Percentiles rank a stretch among this genome's conserved stretches.
Conservation (phyloP, 768 basidiomycete genomes). For the Tremella mesenterica region DNA sequence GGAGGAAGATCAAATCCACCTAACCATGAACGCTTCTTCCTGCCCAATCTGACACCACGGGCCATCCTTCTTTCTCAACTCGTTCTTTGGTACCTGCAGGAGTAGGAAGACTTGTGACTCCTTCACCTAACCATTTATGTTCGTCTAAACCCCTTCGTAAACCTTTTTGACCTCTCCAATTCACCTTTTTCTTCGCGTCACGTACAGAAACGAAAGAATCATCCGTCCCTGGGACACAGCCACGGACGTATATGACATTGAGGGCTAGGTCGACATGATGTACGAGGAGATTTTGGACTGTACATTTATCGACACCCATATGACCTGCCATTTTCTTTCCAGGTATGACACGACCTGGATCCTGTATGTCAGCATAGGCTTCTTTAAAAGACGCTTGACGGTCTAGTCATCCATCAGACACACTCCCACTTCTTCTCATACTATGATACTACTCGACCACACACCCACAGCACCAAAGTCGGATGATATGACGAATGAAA, state of each 20-base stretch:
- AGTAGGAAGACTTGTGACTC: conserved; percentile 78
- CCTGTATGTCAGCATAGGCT: conserved; percentile 50
- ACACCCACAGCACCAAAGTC: no score
- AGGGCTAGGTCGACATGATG: conserved; percentile 76
- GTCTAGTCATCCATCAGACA: no score
- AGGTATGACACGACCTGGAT: conserved; percentile 90
- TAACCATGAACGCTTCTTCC: conserved; percentile 5
- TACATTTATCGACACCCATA: conserved; percentile 73
- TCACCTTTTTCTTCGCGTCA: conserved; percentile 86
- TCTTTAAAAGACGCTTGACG: neutral
- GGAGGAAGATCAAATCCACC: neutral
- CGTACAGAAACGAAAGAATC: conserved; percentile 74
- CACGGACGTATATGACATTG: conserved; percentile 82
- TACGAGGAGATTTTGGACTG: conserved; percentile 79
- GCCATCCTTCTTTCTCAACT: conserved; percentile 29
- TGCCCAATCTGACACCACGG: conserved; percentile 29
- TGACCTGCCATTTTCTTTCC: conserved; percentile 98
- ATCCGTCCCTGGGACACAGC: conserved; percentile 83
- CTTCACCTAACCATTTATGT: conserved; percentile 42
- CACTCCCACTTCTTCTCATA: no score
- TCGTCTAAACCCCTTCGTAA: conserved; percentile 36
- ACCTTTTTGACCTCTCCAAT: conserved; percentile 58
- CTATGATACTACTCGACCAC: no score
- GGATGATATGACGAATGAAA: neutral
- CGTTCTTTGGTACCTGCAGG: conserved; percentile 73